phyloP scores from a whole-genome alignment of 495 filamentous ascomycete genomes.

The Oidiodendron maius region DNA sequence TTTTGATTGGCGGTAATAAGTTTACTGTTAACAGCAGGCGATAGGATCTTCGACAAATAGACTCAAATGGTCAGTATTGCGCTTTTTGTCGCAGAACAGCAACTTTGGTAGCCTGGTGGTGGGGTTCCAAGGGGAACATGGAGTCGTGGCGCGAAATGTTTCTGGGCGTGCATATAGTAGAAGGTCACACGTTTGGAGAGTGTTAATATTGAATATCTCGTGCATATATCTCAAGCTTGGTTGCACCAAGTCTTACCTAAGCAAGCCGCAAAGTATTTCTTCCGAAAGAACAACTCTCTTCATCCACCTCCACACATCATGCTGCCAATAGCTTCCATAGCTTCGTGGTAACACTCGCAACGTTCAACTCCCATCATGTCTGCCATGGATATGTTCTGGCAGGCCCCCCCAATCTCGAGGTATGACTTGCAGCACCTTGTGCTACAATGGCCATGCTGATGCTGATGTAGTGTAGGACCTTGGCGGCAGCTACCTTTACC shows the following conservation, averaged over 20 bases:
- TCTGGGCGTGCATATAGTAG: no score
- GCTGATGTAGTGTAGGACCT: constrained; percentile 22
- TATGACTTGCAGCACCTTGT: constrained; percentile 7
- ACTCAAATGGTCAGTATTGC: no score
- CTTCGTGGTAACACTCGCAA: constrained; percentile 9
- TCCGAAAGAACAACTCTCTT: background rate
- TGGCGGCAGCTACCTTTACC: constrained; percentile 17
- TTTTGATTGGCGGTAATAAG: no score
- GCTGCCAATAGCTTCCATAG: constrained; percentile 6
- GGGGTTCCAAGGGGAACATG: no score
- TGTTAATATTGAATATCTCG: no score
- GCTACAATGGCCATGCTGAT: constrained; percentile 15
- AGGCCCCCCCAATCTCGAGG: constrained; percentile 24
- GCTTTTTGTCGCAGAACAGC: no score
- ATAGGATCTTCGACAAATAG: no score
- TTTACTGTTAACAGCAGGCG: no score
- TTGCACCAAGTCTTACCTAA: background rate
- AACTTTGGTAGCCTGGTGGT: no score
- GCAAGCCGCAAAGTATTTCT: background rate
- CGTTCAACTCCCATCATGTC: constrained; percentile 16
- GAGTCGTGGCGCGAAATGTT: no score
- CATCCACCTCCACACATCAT: background rate
- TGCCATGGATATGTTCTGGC: constrained; percentile 21
- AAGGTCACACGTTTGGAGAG: background rate
- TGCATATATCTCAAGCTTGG: no score